Conservation (phyloP, 108 stramenopile species). For the Chaetoceros muelleri region DNA sequence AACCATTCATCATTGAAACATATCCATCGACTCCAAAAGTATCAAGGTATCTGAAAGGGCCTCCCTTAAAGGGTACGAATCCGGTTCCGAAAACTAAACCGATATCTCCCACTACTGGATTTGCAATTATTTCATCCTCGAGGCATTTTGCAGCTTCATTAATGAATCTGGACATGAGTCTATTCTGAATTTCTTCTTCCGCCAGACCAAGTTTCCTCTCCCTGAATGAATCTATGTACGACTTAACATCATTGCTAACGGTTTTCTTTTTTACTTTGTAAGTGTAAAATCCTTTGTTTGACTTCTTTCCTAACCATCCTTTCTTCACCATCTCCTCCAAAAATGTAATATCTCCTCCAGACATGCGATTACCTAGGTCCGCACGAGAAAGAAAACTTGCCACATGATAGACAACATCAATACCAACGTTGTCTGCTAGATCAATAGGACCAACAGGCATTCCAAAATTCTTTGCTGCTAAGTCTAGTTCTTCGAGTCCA, state of each 20-base stretch:
- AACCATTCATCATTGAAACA: constrained; percentile 88
- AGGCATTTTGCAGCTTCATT: constrained; percentile 98
- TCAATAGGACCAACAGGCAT: constrained; percentile 93
- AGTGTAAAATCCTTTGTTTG: constrained; percentile 95
- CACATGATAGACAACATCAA: constrained; percentile 94
- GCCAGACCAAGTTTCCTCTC: constrained; percentile 42
- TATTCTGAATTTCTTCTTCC: constrained; percentile 90
- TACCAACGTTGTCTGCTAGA: constrained; percentile 92
- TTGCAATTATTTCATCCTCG: constrained; percentile 95
- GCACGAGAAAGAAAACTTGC: constrained; percentile 84
- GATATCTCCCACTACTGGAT: constrained; percentile 96
- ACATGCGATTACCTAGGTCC: constrained; percentile 92
- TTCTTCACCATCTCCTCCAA: constrained; percentile 93
- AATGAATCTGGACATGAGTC: constrained; percentile 88
- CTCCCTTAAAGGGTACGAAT: constrained; percentile 99
- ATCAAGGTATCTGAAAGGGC: constrained; percentile 96
- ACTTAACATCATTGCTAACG: constrained; percentile 70
- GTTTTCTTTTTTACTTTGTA: constrained; percentile 90
- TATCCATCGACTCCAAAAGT: constrained; percentile 77
- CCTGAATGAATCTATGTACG: constrained; percentile 61
- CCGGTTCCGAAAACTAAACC: constrained; percentile 99
- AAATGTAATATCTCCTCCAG: constrained; percentile 84
- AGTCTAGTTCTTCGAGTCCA: constrained; percentile 79
- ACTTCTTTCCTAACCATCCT: constrained; percentile 93
- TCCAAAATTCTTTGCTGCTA: constrained; percentile 91